These are phyloP conservation scores for Periconia macrospinosa DNA, from an alignment of 2,329 filamentous ascomycete genomes.

Conservation along the genomic window DNA sequence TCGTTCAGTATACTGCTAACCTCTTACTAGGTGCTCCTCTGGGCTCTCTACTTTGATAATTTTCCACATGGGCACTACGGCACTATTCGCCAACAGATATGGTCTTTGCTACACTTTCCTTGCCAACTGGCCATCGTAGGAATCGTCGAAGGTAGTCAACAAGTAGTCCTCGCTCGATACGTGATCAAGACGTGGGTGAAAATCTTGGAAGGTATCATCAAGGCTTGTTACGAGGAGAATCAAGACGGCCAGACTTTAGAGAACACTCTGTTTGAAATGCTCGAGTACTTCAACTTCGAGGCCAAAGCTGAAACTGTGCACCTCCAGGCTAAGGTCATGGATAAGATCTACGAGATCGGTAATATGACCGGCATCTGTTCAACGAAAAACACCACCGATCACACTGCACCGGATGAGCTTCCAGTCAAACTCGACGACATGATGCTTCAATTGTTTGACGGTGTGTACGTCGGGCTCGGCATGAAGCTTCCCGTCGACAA, in stretches of 20 bases:
- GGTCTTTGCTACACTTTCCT: constrained; percentile 62
- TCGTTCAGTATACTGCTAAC: neutral
- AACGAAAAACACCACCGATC: too few relatives aligned
- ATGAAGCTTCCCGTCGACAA: constrained; percentile 38
- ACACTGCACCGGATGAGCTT: constrained; percentile 13
- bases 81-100: constrained; percentile 61
- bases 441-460: constrained; percentile 26
- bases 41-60: constrained; percentile 64
- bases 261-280: constrained; percentile 23
- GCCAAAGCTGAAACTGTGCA: constrained; percentile 31
- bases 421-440: constrained; percentile 24
- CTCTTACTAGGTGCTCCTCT: constrained; percentile 57
- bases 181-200: constrained; percentile 50
- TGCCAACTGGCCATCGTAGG: constrained; percentile 66
- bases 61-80: constrained; percentile 43
- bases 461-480: constrained; percentile 35
- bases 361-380: constrained; percentile 36
- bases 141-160: constrained; percentile 63
- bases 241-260: constrained; percentile 35
- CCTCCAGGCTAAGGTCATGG: too few relatives aligned
- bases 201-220: constrained; percentile 41
- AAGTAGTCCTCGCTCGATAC: constrained; percentile 55
- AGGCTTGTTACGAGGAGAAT: constrained; percentile 36
- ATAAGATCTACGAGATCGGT: constrained; percentile 25
- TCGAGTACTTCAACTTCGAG: constrained; percentile 36